Base-by-base conservation (phyloP, 2,329 filamentous ascomycete species). In the Pseudogymnoascus sp. region DNA sequence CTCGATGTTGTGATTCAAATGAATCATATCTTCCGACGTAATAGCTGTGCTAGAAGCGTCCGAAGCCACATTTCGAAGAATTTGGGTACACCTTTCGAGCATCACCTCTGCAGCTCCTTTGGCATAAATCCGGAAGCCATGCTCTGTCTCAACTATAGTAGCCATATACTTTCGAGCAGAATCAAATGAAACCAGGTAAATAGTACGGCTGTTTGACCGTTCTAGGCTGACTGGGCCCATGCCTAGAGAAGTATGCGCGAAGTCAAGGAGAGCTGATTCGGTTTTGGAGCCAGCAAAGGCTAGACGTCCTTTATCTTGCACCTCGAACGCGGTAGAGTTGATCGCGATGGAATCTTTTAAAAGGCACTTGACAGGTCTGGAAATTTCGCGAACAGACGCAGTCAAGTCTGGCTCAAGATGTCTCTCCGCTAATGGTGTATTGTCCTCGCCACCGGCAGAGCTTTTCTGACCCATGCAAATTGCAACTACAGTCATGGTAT, bases 211-310 rank as follows among this genome's bases (percentile, higher is more conserved):
- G 65, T 86, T 87, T 14, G 81, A 77, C 16, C 86, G 79, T 66
- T 84, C 85, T 62, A 84, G 78, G 58, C 74, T 75, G n/a, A 88
- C 71, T 0, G 79, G 77, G 7, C 81, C 81, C 77, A 90, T 83
- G 50, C 78, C 85, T 12, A 90, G 76, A 68, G 83, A 76, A 58
- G 86, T 81, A 35, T 80, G 78, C 22, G 85, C 84, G 68, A 89
- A 88, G 30, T 78, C 76, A 16, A 90, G 78, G 7, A 90, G 76
- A 30, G 87, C 86, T 1, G 86, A 88, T 69, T 90, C 87, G 0
- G 87, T 90, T 73, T 89, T 89, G 5, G 86, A 89, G 30, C 87
- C 87, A 64, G 89, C 79, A 65, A 88, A 90, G 0, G 79, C 73
- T 11, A 70, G 64, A 64, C 77, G 75, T 25, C 83, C 83, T 43